These are phyloP conservation scores for Ustilago tritici DNA, from an alignment of 1,284 basidiomycete species.

Conservation along the genomic window DNA sequence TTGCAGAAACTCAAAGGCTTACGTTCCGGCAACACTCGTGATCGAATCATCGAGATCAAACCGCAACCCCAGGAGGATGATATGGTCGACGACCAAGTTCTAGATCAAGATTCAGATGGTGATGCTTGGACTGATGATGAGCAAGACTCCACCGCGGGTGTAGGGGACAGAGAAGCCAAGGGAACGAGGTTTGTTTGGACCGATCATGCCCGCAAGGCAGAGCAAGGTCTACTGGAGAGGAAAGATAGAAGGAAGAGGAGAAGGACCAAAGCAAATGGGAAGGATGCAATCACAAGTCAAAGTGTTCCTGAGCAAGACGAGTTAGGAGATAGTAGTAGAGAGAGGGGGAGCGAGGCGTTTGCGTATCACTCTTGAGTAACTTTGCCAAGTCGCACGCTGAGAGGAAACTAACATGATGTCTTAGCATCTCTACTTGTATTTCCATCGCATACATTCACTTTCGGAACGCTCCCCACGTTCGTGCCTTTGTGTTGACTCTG, in stretches of 20 bases:
- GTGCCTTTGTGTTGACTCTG: no score
- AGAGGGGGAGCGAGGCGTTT: neutral
- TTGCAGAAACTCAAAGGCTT: conserved; percentile 33
- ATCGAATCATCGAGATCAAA: conserved; percentile 31
- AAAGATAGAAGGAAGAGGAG: conserved; percentile 27
- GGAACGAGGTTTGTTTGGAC: conserved; percentile 18
- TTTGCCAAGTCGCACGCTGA: no score
- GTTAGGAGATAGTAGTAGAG: neutral
- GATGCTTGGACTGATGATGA: conserved; percentile 52
- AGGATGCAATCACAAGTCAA: neutral
- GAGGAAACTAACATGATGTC: neutral
- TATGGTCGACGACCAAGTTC: conserved; percentile 15
- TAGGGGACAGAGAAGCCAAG: neutral
- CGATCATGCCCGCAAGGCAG: conserved; percentile 5
- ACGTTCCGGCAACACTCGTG: conserved; percentile 20
- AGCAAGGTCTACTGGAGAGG: conserved; percentile 19
- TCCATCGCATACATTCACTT: neutral
- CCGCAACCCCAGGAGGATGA: conserved; percentile 2
- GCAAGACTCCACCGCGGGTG: neutral
- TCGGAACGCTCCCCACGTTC: no score
- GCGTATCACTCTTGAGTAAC: conserved; percentile 24
- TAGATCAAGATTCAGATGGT: conserved; percentile 9
- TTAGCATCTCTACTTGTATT: conserved; percentile 1
- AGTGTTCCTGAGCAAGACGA: neutral
- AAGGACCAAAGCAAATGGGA: neutral